Conservation (phyloP, 768 basidiomycete species). For the Auriculariales sp. region DNA sequence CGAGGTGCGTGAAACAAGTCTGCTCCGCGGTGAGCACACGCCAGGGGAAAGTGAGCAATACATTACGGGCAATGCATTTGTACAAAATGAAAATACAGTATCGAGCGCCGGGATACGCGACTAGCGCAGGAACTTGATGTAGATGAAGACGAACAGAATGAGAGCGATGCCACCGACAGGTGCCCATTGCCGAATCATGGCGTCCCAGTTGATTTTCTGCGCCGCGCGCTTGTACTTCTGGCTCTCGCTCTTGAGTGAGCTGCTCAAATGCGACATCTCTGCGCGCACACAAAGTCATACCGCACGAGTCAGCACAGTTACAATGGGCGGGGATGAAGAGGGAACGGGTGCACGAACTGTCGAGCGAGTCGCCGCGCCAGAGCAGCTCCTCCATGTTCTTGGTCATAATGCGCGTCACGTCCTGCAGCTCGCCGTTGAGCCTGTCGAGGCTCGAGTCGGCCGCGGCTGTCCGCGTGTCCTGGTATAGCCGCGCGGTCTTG, state of each 20-base stretch:
- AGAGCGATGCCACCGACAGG: constrained; percentile 65
- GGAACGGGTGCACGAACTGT: constrained; percentile 56
- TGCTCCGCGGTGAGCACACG: no score
- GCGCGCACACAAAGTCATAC: not conserved
- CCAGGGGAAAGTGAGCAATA: no score
- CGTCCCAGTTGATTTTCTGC: constrained; percentile 83
- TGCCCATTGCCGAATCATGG: constrained; percentile 91
- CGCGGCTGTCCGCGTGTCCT: constrained; percentile 77
- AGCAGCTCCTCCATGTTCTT: constrained; percentile 99
- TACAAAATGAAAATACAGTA: no score
- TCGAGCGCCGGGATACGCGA: no score
- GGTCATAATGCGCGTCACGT: constrained; percentile 98
- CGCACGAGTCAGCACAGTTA: not conserved
- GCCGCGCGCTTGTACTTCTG: constrained; percentile 96
- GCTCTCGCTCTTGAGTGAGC: constrained; percentile 86
- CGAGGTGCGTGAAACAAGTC: no score
- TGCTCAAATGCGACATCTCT: constrained; percentile 97
- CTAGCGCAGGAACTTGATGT: constrained; percentile 39
- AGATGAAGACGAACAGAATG: constrained; percentile 35
- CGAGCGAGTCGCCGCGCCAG: constrained; percentile 95
- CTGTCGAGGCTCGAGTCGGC: constrained; percentile 42
- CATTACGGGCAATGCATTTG: no score
- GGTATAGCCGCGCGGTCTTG: constrained; percentile 89
- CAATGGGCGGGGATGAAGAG: not conserved
- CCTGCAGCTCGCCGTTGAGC: constrained; percentile 91